Evolutionary conservation across 192 early-diverging fungal genomes (phyloP), one percentile per base, ranked within the genome.

Genomic region (Gryganskiella cystojenkinii): DNA sequence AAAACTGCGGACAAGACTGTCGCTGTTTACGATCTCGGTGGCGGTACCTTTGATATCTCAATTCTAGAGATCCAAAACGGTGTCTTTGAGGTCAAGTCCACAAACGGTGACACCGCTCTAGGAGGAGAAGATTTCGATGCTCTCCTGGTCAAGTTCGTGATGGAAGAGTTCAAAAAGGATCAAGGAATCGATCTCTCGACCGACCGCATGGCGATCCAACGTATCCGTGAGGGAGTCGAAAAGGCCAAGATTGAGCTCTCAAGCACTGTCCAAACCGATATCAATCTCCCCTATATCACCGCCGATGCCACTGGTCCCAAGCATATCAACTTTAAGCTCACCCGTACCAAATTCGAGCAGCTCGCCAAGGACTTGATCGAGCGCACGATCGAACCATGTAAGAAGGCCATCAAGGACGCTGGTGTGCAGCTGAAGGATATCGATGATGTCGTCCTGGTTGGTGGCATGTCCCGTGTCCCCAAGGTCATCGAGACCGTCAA

Each of bases 241-340:
- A 99, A 99, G 86, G 97, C 96, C 71, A 99, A 99, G 91, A 97
- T 96, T 71, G 98, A 98, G 84, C 87, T 99, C 42, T 99, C 98
- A 42, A 92, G 94, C 71, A 95, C 95, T 49, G 81, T 95, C 24
- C 92, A 94, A 86, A 98, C 96, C 52, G 96, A 99, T 54, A 97
- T 99, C 84, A 96, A 95, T 84, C 87, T 98, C 34, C 96, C 96
- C 17, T 98, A 91, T 83, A 98, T 98, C 79, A 98, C 96, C 51
- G 93, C 93, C 30, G 92, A 94, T 75, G 86, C 87, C 19, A 74
- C 87, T 33, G 87, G 97, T 31, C 96, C 98, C 72, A 99, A 99
- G 86, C 98, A 99, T 86, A 95, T 99, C 76, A 96, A 96, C 89
- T 88, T 88, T 70, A 98, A 95, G 84, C 69, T 99, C 42, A 94